Evolutionary conservation across 2,329 filamentous ascomycete genomes (phyloP).

Genomic region (Coniella vitis): DNA sequence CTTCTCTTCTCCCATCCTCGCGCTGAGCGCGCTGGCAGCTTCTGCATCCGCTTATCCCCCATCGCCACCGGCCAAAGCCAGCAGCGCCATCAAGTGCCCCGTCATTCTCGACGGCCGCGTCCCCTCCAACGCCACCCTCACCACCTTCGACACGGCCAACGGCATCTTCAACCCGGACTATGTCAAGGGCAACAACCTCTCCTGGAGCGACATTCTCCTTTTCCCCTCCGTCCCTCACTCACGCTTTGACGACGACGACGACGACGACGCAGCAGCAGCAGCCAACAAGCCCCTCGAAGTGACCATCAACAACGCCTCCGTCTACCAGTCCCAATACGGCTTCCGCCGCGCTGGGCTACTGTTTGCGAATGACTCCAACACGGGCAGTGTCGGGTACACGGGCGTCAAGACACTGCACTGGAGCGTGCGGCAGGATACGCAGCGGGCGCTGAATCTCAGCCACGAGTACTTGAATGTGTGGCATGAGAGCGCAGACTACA

Average conservation of each 20-base stretch:
- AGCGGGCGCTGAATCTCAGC: conserved; percentile 28
- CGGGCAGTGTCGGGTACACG: conserved; percentile 27
- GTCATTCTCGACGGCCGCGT: conserved; percentile 32
- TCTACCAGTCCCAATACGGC: conserved; percentile 38
- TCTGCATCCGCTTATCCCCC: not conserved
- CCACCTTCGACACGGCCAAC: conserved; percentile 27
- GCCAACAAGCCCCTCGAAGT: conserved; percentile 34
- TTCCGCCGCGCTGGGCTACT: conserved; percentile 40
- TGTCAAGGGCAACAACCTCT: conserved; percentile 28
- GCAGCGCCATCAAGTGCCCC: conserved; percentile 25
- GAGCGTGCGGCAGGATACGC: conserved; percentile 26
- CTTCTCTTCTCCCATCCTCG: not conserved
- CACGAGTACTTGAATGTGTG: conserved; percentile 32
- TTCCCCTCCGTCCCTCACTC: conserved; percentile 22
- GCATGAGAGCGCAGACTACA: conserved; percentile 31
- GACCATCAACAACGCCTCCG: conserved; percentile 35
- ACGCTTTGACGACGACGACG: conserved; percentile 31
- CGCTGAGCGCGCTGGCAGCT: conserved; percentile 3
- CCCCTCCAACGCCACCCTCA: conserved; percentile 18
- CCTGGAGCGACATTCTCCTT: conserved; percentile 31
- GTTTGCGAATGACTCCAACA: conserved; percentile 35
- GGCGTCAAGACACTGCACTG: conserved; percentile 32
- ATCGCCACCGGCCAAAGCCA: not conserved
- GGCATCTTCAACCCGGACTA: conserved; percentile 30
- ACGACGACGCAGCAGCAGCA: conserved; percentile 23